phyloP scores from a whole-genome alignment of 2,329 filamentous ascomycete species.

The Septoria petroselini region DNA sequence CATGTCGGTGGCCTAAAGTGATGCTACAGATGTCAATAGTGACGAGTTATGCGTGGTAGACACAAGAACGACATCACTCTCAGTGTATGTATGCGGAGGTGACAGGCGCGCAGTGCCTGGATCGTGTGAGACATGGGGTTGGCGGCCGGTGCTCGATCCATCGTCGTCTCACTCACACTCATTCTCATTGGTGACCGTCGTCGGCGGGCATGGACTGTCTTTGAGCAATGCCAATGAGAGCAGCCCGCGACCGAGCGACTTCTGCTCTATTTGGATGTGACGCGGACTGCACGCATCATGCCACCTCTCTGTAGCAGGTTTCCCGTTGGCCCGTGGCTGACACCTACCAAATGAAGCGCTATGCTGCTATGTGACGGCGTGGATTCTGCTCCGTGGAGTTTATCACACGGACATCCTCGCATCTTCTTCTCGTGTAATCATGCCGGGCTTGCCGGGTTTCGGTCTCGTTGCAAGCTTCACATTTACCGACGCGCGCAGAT shows the following conservation, averaged over 20 bases:
- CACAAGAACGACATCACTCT: not conserved
- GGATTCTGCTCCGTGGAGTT: not conserved
- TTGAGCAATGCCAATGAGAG: not conserved
- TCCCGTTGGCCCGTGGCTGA: constrained; percentile 8
- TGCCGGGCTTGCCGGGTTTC: not conserved
- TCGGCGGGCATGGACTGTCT: not conserved
- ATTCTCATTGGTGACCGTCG: constrained; percentile 8
- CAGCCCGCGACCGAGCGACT: not conserved
- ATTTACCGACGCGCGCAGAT: not conserved
- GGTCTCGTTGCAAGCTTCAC: not conserved
- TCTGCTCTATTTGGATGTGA: not conserved
- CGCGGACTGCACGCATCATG: constrained; percentile 1
- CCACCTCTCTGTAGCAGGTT: not conserved
- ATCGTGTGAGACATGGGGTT: constrained; percentile 11
- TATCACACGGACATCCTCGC: not conserved
- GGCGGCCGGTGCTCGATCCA: not conserved
- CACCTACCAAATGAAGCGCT: not conserved
- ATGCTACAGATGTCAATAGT: not conserved
- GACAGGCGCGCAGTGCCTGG: not conserved
- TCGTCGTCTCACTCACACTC: not conserved
- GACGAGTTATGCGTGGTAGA: not conserved
- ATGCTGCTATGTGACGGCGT: not conserved
- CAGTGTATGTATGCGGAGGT: constrained; percentile 7
- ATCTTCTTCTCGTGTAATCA: not conserved
- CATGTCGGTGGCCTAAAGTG: constrained; percentile 2